Conservation (phyloP, 1,284 basidiomycete species). For the Leucoagaricus sp. region DNA sequence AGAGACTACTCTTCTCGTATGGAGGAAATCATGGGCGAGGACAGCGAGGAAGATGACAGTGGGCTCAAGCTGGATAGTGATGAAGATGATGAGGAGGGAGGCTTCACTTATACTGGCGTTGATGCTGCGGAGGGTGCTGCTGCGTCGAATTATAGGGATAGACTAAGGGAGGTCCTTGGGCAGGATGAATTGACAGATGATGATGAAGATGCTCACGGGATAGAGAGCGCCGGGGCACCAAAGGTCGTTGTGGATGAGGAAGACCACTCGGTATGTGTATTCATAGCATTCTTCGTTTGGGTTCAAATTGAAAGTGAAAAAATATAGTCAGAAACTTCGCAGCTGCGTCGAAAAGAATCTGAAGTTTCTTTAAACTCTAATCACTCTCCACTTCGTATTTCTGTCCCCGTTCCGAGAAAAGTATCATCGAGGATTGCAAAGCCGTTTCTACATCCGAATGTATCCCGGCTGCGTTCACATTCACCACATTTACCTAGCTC, state of each 20-base stretch:
- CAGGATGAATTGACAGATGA: conserved; percentile 46
- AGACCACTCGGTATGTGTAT: conserved; percentile 39
- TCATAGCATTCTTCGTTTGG: neutral
- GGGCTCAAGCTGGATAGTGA: conserved; percentile 21
- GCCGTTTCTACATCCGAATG: conserved; percentile 72
- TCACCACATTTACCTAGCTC: conserved; percentile 39
- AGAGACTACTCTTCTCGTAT: conserved; percentile 74
- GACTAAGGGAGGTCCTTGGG: conserved; percentile 74
- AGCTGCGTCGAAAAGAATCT: neutral
- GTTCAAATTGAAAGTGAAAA: neutral
- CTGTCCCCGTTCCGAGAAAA: conserved; percentile 29
- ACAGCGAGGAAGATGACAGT: conserved; percentile 40
- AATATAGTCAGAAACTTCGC: conserved; percentile 1
- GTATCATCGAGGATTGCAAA: conserved; percentile 39
- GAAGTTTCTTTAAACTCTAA: conserved; percentile 26
- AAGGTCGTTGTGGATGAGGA: conserved; percentile 36
- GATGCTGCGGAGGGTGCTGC: conserved; percentile 50
- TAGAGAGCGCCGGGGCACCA: conserved; percentile 34
- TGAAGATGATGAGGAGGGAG: conserved; percentile 56
- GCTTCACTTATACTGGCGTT: conserved; percentile 71
- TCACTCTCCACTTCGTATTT: conserved; percentile 33
- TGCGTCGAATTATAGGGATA: conserved; percentile 54
- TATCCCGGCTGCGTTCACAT: conserved; percentile 80
- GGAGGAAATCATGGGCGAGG: conserved; percentile 68
- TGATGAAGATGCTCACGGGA: conserved; percentile 45